Evolutionary conservation across 352 stramenopile genomes (phyloP), one percentile per base, ranked within the genome.

Genomic region (Phytophthora megakarya): DNA sequence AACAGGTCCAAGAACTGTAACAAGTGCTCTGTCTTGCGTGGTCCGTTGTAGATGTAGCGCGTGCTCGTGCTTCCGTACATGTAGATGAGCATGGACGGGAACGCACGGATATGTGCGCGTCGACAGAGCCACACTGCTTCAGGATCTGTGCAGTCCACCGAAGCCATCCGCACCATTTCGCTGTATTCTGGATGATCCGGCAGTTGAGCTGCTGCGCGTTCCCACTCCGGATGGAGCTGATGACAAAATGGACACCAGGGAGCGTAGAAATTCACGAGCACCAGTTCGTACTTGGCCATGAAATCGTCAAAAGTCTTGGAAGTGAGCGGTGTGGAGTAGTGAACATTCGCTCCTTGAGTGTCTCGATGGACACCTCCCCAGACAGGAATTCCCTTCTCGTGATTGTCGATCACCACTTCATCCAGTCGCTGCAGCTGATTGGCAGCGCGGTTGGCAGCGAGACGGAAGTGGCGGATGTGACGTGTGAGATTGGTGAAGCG

Each of bases 51-150:
- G 46, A 93, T 91, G 65, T 86, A 93, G 10, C 80, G 76, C 40
- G 85, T 93, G 42, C 73, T 85, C 28, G 81, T 91, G 32, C 75
- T 84, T 53, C 83, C 85, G 59, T 90, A 93, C 75, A 93, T 89
- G 75, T 93, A 93, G 49, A 93, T 93, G 30, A 93, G 70, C 80
- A 95, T 92, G 23, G 84, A 90, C n/a, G 86, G 86, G 55, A 92
- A 95, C 0, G 81, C 84, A 22, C 81, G 80, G 51, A 95, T 89
- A 28, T 88, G 75, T 10, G 83, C 79, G 15, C 84, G 81, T 32
- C 82, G 81, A 54, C 86, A 95, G 10, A 95, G 69, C 65, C 70
- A 78, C 23, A 72, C 65, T 8, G 84, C 79, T 25, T 81, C 78
- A 16, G 79, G 73, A 50, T 92, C 78, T 10, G 78, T 89, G 68